Evolutionary conservation across 768 basidiomycete species (phyloP), one percentile per base, ranked within the genome.

Genomic region (Rhizopogon vinicolor): DNA sequence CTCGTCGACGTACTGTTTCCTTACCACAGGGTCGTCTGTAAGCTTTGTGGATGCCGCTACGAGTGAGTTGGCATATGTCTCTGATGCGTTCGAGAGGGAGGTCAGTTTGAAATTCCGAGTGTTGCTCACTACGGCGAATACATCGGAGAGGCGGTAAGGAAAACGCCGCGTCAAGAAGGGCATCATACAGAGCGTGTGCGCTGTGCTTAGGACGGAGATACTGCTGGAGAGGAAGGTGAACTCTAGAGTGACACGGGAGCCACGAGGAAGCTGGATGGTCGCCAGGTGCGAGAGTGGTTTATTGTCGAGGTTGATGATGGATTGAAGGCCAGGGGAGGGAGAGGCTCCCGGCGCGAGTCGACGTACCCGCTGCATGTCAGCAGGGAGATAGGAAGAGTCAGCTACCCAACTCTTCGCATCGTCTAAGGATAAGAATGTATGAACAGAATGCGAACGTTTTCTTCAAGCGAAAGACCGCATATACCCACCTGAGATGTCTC

Each of bases 101-200:
- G 68, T 59, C 51, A 83, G 68, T 25, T 57, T 60, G 1, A 72
- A 44, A 3, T 62, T 61, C 12, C 8, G 14, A 5, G 64, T 57
- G 19, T 63, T 53, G n/a, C 54, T 60, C 50, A 81, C 60, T 14
- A 65, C 69, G 19, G 71, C 66, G 19, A 81, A 62, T 6, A 71
- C 62, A 5, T 69, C 58, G 13, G 77, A 68, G 9, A 77, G 67
- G 31, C 79, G 75, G 10, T 69, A 39, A 41, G 63, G 48, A 58
- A 63, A 63, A 49, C 61, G 63, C 28, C 71, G 66, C 9, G 70
- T 61, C 53, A 74, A 64, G 60, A 79, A 80, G 4, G 81, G 78
- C 5, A 80, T 51, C 3, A 76, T 65, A 52, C 77, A 77, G 29
- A 78, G 56, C 35, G 78, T 60, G 59, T 76, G 78, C 2, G 67